Conservation (phyloP, 495 filamentous ascomycete genomes). For the Pyrenopolyporus hunteri region DNA sequence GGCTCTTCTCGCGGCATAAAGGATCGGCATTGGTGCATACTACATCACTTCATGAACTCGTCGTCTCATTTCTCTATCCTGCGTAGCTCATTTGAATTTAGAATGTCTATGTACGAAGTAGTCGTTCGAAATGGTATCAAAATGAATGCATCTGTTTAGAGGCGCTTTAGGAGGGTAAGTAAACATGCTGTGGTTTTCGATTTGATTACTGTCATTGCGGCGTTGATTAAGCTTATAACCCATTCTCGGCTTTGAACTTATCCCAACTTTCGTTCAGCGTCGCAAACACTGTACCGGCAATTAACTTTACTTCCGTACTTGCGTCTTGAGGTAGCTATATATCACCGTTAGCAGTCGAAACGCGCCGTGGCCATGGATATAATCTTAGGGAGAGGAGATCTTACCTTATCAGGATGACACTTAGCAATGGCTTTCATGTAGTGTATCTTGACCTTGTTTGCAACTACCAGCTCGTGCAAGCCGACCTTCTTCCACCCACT, state of each 20-base stretch:
- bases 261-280: conserved; percentile 98
- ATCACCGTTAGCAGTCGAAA: conserved; percentile 26
- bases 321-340: conserved; percentile 81
- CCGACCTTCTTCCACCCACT: conserved; percentile 97
- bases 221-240: conserved; percentile 54
- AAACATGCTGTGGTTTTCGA: too few species aligned
- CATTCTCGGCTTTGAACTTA: conserved; percentile 93
- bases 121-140: too few species aligned
- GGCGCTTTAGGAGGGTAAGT: too few species aligned
- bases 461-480: conserved; percentile 87
- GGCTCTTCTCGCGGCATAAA: background rate
- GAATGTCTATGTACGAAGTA: too few species aligned
- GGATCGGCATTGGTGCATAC: background rate
- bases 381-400: conserved; percentile 37
- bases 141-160: too few species aligned
- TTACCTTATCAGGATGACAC: conserved; percentile 98
- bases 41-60: conserved; percentile 24
- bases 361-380: conserved; percentile 14
- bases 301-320: conserved; percentile 93
- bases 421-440: conserved; percentile 99
- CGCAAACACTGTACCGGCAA: conserved; percentile 87
- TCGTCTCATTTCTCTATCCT: conserved; percentile 33
- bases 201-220: background rate
- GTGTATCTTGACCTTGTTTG: conserved; percentile 90
- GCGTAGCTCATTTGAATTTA: conserved; percentile 3